Conservation (phyloP, 2,329 filamentous ascomycete genomes). For the Herpotrichia juniperi region DNA sequence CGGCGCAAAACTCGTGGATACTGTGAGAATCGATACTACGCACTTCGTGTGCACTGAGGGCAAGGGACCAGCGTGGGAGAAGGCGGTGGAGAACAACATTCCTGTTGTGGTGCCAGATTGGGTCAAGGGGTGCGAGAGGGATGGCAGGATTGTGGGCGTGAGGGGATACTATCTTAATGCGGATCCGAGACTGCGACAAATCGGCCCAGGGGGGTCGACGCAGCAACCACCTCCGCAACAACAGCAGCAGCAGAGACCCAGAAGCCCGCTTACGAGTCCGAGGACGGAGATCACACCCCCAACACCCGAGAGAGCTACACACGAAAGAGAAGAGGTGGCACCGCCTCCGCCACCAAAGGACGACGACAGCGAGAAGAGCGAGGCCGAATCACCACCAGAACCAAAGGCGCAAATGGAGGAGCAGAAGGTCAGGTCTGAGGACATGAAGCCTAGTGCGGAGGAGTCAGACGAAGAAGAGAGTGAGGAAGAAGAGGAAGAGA, state of each 20-base stretch:
- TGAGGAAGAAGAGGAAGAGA: conserved; percentile 22
- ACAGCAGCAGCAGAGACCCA: conserved; percentile 27
- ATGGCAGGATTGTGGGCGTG: conserved; percentile 90
- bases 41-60: conserved; percentile 98
- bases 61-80: conserved; percentile 88
- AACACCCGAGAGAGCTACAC: conserved; percentile 51
- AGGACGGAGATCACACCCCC: conserved; percentile 58
- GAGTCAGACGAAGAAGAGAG: conserved; percentile 32
- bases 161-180: conserved; percentile 96
- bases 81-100: conserved; percentile 96
- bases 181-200: conserved; percentile 66
- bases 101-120: conserved; percentile 96
- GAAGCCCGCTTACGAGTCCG: conserved; percentile 48
- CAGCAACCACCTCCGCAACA: conserved; percentile 16
- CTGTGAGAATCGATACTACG: conserved; percentile 93
- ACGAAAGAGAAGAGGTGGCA: conserved; percentile 27
- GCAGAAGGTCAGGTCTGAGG: conserved; percentile 42
- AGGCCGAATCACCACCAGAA: conserved; percentile 30
- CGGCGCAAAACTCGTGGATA: conserved; percentile 88
- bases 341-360: conserved; percentile 43
- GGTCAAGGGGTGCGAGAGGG: conserved; percentile 94
- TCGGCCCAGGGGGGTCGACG: conserved; percentile 47
- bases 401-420: conserved; percentile 38
- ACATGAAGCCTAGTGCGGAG: conserved; percentile 29
- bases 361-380: conserved; percentile 22